These are phyloP conservation scores for Trichothecium sympodiale DNA, from an alignment of 2,329 filamentous ascomycete genomes.

Conservation along the genomic window DNA sequence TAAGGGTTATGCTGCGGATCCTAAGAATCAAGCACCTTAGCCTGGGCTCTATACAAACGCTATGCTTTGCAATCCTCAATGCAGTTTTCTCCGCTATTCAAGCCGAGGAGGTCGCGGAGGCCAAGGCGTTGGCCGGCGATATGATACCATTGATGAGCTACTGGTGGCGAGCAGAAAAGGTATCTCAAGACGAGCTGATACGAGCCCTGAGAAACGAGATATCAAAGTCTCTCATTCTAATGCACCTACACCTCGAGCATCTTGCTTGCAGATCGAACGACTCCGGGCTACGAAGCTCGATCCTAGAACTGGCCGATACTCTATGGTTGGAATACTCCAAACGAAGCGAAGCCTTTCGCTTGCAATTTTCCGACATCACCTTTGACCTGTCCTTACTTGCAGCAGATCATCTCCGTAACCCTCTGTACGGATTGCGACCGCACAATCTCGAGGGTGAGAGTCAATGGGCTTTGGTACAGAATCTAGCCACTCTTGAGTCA, in stretches of 20 bases:
- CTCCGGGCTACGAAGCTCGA: conserved; percentile 26
- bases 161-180: conserved; percentile 66
- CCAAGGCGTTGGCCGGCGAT: conserved; percentile 45
- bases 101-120: conserved; percentile 56
- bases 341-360: conserved; percentile 56
- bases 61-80: conserved; percentile 69
- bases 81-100: conserved; percentile 52
- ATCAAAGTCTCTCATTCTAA: conserved; percentile 58
- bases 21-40: conserved; percentile 47
- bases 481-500: conserved; percentile 45
- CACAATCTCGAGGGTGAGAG: conserved; percentile 45
- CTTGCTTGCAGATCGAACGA: conserved; percentile 33
- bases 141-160: conserved; percentile 61
- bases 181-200: conserved; percentile 48
- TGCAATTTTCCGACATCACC: conserved; percentile 68
- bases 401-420: conserved; percentile 31
- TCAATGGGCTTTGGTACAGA: conserved; percentile 49
- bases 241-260: conserved; percentile 51
- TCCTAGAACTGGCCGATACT: conserved; percentile 58
- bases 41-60: conserved; percentile 54
- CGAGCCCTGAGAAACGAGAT: conserved; percentile 66
- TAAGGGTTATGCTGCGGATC: conserved; percentile 46
- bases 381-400: conserved; percentile 38
- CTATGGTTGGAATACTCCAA: conserved; percentile 71
- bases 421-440: conserved; percentile 41